These are phyloP conservation scores for Bruguiera hainesii DNA, from an alignment of 441 rosid genomes.

Conservation along the genomic window DNA sequence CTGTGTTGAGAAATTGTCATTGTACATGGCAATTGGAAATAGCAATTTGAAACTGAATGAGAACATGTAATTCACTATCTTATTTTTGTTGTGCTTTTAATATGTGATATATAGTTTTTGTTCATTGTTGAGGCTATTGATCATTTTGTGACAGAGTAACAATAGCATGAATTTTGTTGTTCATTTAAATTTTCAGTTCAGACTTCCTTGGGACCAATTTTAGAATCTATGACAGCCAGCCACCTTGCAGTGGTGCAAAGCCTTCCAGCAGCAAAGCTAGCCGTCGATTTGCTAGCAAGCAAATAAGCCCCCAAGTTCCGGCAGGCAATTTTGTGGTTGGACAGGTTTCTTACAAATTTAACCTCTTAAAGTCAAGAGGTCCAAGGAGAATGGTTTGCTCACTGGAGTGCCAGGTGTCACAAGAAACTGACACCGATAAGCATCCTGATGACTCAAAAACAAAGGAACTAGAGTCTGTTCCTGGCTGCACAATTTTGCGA, in stretches of 20 bases:
- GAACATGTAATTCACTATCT: too few species aligned
- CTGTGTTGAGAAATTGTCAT: too few species aligned
- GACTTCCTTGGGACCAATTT: conserved; percentile 96
- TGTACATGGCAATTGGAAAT: too few species aligned
- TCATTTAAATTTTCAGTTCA: conserved; percentile 47
- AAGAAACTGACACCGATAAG: conserved; percentile 29
- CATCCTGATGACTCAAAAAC: conserved; percentile 25
- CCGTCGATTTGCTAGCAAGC: conserved; percentile 86
- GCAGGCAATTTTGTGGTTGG: conserved; percentile 90
- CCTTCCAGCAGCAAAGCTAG: conserved; percentile 69
- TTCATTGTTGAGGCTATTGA: too few species aligned
- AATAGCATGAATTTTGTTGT: neutral
- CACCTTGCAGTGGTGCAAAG: conserved; percentile 76
- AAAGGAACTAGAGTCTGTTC: conserved; percentile 31
- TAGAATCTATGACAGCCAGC: conserved; percentile 80
- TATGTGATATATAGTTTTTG: too few species aligned
- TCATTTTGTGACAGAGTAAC: too few species aligned
- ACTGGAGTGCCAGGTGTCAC: conserved; percentile 43
- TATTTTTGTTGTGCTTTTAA: too few species aligned
- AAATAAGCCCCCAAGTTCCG: conserved; percentile 87
- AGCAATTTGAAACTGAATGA: too few species aligned
- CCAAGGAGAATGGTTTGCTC: conserved; percentile 92
- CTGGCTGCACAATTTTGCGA: conserved; percentile 46
- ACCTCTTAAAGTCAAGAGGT: conserved; percentile 89
- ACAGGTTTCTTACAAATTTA: conserved; percentile 82